phyloP scores from a whole-genome alignment of 73 alveolate species.

The Durusdinium trenchii region DNA sequence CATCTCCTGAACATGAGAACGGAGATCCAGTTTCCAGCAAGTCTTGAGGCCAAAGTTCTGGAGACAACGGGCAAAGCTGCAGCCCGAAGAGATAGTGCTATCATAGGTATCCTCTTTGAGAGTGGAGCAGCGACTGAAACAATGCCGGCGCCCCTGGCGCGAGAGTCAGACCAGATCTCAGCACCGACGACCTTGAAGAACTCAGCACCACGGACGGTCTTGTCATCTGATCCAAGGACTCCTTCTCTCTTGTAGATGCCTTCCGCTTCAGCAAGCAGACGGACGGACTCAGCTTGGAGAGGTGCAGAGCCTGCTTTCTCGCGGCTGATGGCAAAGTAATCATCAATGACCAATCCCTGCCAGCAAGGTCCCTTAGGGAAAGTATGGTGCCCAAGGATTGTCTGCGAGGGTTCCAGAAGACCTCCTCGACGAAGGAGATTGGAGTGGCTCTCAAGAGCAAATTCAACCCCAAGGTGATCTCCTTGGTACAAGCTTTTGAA shows the following conservation, averaged over 20 bases:
- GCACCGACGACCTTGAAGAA: not conserved
- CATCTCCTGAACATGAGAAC: not conserved
- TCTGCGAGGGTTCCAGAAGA: not conserved
- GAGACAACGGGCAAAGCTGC: too few relatives aligned
- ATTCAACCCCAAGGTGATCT: constrained; percentile 7
- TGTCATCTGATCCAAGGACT: not conserved
- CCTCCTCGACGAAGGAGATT: not conserved
- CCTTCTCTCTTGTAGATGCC: not conserved
- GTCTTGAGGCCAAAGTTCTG: too few relatives aligned
- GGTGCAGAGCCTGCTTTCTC: too few relatives aligned
- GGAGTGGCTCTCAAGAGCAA: not conserved
- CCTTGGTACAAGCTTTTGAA: not conserved
- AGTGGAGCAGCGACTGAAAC: not conserved
- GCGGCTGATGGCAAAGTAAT: not conserved
- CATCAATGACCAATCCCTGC: constrained; percentile 25
- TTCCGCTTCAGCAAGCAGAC: not conserved
- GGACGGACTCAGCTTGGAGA: not conserved
- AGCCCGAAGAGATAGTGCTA: too few relatives aligned
- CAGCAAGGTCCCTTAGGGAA: not conserved
- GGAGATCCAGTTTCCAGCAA: too few relatives aligned
- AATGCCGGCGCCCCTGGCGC: too few relatives aligned
- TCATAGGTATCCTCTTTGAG: not conserved
- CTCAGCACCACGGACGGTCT: not conserved
- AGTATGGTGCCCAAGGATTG: not conserved
- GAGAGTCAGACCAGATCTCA: not conserved